Base-by-base conservation (phyloP, 306 rosid genomes). In the Malus sylvestris region DNA sequence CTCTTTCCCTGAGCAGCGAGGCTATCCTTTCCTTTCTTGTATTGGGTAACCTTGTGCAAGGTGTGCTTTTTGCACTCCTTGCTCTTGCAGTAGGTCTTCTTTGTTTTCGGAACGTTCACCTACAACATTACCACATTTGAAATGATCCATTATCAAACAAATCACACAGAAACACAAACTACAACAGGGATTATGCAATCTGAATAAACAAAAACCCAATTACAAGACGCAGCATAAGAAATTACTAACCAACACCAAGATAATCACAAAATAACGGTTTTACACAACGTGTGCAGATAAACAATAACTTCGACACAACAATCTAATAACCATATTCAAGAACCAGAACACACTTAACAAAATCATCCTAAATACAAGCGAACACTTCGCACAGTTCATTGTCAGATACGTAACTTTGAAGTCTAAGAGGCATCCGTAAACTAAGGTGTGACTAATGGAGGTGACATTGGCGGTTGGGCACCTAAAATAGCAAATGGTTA, bases 51-150 rank as follows among this genome's bases (percentile, higher is more conserved):
- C 80, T 84, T 84, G 81, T 84, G 87, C 82, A 77, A 69, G 64
- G 84, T 80, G 71, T 84, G 87, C 84, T 84, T 84, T 44, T 32
- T 84, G 82, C 87, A 80, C 59, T 84, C 87, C 80, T 84, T 84
- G 76, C 63, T 81, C 81, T 84, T 84, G 82, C 85, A 84, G 74
- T 80, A 84, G 6, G 87, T 81, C 78, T 81, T 84, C 83, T 81
- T 84, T 2, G 87, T 84, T 79, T 84, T 84, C 5, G 87, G 87
- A 68, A 84, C 87, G 60, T 84, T 84, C 83, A 84, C 87, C 83
- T 85, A 38, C 15, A 33, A 25, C 75, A 76, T 9, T 9, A 62
- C 64, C 38, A 11, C 66, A 33, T 22, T 2, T 3, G 30, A 10
- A 3, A 35, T 10, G 1, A 72, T 71, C 76, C 45, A 22, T 38